A percentile compares a stretch with the other conserved stretches of the same genome.
These are phyloP conservation scores for Russula ochroleuca DNA, from an alignment of 768 basidiomycete species.

Conservation along the genomic window DNA sequence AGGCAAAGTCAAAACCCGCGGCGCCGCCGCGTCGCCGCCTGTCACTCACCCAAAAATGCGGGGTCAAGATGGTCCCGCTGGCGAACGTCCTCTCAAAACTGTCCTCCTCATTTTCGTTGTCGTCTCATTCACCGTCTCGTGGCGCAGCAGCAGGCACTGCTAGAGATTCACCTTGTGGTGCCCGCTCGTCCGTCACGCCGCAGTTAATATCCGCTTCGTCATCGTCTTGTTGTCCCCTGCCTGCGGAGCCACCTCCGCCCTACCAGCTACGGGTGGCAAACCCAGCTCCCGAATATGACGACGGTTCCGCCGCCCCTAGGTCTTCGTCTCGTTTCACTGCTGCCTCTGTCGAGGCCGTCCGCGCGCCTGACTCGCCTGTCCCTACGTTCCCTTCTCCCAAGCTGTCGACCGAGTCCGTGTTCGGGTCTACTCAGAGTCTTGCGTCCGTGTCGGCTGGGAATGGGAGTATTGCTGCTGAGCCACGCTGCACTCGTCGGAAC, in stretches of 20 bases:
- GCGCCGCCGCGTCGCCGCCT: slow-evolving; percentile 5
- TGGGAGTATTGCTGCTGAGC: neutral
- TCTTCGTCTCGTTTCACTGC: slow-evolving; percentile 9
- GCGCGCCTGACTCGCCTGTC: slow-evolving; percentile 26
- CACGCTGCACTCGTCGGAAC: neutral
- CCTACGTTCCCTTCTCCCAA: slow-evolving; percentile 19
- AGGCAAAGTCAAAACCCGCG: neutral
- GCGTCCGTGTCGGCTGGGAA: slow-evolving; percentile 1
- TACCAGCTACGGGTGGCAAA: slow-evolving; percentile 19
- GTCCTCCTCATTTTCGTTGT: neutral
- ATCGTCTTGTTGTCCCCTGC: neutral
- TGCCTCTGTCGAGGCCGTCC: slow-evolving; percentile 24
- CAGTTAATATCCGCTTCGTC: neutral
- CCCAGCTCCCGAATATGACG: neutral
- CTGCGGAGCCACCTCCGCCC: slow-evolving; percentile 17
- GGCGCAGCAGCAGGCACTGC: neutral
- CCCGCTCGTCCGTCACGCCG: neutral
- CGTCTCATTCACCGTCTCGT: neutral
- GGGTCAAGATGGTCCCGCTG: slow-evolving; percentile 10
- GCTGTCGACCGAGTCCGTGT: slow-evolving; percentile 17
- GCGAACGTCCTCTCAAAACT: slow-evolving; percentile 14
- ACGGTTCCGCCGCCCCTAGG: neutral
- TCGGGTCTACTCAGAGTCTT: slow-evolving; percentile 20
- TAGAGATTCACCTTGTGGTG: neutral
- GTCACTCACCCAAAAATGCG: slow-evolving; percentile 12